These are phyloP conservation scores for Talaromyces sp. DNA, from an alignment of 2,329 filamentous ascomycete genomes.

Conservation along the genomic window DNA sequence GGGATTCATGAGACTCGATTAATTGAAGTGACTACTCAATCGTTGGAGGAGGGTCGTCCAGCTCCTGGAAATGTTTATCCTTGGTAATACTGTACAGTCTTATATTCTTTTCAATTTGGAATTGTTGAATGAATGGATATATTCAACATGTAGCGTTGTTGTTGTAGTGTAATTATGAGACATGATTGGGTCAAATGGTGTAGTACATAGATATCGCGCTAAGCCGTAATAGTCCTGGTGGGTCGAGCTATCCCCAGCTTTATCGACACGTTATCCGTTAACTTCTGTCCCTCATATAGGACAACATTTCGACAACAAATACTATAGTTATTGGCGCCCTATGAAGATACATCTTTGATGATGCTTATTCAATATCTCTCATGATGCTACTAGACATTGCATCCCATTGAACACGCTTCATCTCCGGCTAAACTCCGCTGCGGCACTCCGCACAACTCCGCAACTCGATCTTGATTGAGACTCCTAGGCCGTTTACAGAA, in stretches of 20 bases:
- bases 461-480: neutral
- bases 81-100: neutral
- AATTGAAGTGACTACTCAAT: neutral
- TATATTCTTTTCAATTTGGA: no score
- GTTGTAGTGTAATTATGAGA: neutral
- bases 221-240: neutral
- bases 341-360: neutral
- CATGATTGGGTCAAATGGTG: conserved; percentile 1
- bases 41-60: neutral
- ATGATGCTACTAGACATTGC: neutral
- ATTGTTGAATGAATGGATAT: neutral
- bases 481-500: neutral
- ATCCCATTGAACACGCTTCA: neutral
- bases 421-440: neutral
- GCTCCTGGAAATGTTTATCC: neutral
- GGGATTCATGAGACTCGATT: neutral
- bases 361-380: neutral
- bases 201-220: neutral
- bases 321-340: neutral
- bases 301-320: neutral
- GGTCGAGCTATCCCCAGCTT: conserved; percentile 14
- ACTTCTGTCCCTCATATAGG: neutral
- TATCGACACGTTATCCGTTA: conserved; percentile 5
- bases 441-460: neutral
- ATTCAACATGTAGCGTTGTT: neutral